Conservation (phyloP, 345 rosid genomes). For the Linum usitatissimum region DNA sequence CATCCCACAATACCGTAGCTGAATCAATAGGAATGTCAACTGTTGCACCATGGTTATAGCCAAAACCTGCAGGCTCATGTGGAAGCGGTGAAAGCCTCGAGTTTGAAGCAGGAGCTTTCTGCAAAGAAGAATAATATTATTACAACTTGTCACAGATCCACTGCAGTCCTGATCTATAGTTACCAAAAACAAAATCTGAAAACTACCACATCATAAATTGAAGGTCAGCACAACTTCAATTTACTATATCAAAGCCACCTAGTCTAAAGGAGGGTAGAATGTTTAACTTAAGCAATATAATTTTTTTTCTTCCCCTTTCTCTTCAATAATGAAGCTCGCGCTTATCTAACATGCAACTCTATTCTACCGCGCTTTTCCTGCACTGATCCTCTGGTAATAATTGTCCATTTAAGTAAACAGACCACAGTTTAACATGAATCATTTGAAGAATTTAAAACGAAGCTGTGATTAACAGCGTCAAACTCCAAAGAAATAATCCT, state of each 20-base stretch:
- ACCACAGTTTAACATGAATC: not conserved
- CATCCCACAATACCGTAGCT: slow-evolving; percentile 7
- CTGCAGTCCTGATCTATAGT: not conserved
- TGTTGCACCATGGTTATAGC: slow-evolving; percentile 20
- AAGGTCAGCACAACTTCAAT: not conserved
- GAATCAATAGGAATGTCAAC: slow-evolving; percentile 28
- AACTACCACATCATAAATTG: not conserved
- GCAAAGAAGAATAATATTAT: not conserved
- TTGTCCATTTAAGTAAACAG: not conserved
- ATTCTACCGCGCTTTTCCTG: slow-evolving; percentile 17
- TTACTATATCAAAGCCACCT: not conserved
- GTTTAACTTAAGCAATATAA: not conserved
- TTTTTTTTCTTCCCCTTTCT: not conserved
- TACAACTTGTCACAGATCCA: not conserved
- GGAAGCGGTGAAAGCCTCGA: slow-evolving; percentile 27
- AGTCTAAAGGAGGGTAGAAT: not conserved
- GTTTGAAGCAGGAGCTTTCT: slow-evolving; percentile 19
- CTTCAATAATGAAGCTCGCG: slow-evolving; percentile 26
- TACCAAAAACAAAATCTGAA: not conserved
- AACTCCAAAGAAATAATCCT: not conserved
- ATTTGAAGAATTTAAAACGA: not conserved
- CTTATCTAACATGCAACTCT: slow-evolving; percentile 43
- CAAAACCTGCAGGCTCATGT: slow-evolving; percentile 26
- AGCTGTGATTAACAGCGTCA: not conserved
- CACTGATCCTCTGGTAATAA: not conserved